Evolutionary conservation across 352 stramenopile species (phyloP), one percentile per base, ranked within the genome.

Genomic region (Lagenidium giganteum): DNA sequence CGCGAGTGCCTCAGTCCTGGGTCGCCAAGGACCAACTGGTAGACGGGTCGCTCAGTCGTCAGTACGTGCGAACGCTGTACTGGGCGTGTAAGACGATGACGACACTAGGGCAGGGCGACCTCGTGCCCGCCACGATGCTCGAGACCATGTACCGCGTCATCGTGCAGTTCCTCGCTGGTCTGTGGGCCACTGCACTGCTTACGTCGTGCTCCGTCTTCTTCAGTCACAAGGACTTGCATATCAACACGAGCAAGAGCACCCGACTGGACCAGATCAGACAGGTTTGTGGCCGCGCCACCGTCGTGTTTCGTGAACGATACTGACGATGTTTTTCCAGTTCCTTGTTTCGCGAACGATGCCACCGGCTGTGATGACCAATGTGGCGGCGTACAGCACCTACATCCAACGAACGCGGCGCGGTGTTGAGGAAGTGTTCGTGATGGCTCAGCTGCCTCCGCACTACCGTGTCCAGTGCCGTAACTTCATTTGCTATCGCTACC

Each of bases 1-100:
- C n/a, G 11, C 11, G 11, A n/a, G n/a, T n/a, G n/a, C 24, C 53
- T 3, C 24, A 57, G 3, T 84, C 64, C 25, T 87, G 76, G 76
- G 69, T 67, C 9, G 63, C 83, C 8, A 57, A 61, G 9, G 76
- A 87, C 39, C 55, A 61, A 7, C 64, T 89, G 3, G 39, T 61
- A 5, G 70, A 70, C 0, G 65, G 65, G 3, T 62, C 66, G 0
- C 28, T 58, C 1, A 35, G 54, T 1, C 61, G 73, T 1, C 79
- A 85, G 34, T 89, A 87, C 40, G 63, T 46, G 0, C 68, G 76
- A 0, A 61, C 73, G 3, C 31, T 88, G 20, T 86, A 86, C 32
- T 86, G 75, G 72, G 54, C 70, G 0, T 68, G 62, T 3, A 57
- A 72, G 5, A 82, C 73, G 1, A 66, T 86, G 33, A 62, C 86